Evolutionary conservation across 108 stramenopile species (phyloP).

Genomic region (Skeletonema potamos): DNA sequence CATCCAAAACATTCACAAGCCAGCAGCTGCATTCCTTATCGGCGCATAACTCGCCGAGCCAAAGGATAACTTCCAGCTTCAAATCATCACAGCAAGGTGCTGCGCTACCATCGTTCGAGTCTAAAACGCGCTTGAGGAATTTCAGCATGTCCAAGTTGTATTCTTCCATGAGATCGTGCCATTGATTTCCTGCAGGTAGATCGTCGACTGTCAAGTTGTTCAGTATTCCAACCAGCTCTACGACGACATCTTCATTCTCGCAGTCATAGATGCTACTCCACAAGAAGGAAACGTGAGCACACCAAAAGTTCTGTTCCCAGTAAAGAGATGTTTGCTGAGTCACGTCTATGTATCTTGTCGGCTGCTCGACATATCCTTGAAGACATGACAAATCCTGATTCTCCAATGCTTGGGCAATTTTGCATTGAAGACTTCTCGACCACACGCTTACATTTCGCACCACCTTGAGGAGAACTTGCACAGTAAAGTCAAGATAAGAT

Average conservation of each 20-base stretch:
- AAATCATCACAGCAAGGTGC: slow-evolving; percentile 18
- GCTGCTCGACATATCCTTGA: slow-evolving; percentile 4
- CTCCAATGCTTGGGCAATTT: slow-evolving; percentile 8
- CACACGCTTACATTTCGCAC: slow-evolving; percentile 25
- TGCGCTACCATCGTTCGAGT: not conserved
- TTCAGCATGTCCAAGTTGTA: not conserved
- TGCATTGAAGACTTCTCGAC: slow-evolving; percentile 21
- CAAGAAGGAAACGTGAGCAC: slow-evolving; percentile 13
- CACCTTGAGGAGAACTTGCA: slow-evolving; percentile 32
- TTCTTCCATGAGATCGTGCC: slow-evolving; percentile 30
- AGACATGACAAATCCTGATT: not conserved
- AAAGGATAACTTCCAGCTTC: slow-evolving; percentile 25
- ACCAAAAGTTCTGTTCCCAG: slow-evolving; percentile 37
- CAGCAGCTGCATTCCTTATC: slow-evolving; percentile 33
- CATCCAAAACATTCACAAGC: slow-evolving; percentile 25
- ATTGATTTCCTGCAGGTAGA: slow-evolving; percentile 31
- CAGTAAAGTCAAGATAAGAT: not conserved
- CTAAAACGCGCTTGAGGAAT: slow-evolving; percentile 11
- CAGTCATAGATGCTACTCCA: slow-evolving; percentile 4
- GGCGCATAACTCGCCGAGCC: slow-evolving; percentile 31
- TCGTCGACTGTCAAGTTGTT: slow-evolving; percentile 29
- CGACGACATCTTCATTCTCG: slow-evolving; percentile 24
- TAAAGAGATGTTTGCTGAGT: slow-evolving; percentile 1
- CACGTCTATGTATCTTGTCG: slow-evolving; percentile 8
- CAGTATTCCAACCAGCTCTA: slow-evolving; percentile 31